These are phyloP conservation scores for Phytophthora idaei DNA, from an alignment of 352 stramenopile species.

Conservation along the genomic window DNA sequence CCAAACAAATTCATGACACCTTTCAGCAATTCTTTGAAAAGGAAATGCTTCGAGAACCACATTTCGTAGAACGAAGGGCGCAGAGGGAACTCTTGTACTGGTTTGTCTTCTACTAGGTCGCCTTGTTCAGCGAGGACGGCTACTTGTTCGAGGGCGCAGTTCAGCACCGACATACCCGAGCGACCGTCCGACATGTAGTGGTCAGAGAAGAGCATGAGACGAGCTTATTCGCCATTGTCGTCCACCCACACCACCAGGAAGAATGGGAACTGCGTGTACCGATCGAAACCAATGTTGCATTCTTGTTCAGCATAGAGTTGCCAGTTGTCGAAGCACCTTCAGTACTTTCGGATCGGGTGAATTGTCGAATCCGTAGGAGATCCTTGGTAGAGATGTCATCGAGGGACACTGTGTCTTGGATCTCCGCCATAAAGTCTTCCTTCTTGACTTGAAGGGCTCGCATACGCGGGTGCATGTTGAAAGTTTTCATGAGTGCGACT, in stretches of 20 bases:
- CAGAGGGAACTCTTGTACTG: conserved; percentile 20
- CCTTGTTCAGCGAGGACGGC: neutral
- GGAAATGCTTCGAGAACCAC: conserved; percentile 19
- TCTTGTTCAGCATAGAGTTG: conserved; percentile 28
- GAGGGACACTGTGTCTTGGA: conserved; percentile 28
- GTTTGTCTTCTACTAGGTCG: neutral
- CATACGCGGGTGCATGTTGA: conserved; percentile 53
- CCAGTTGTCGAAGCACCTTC: conserved; percentile 17
- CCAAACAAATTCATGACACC: conserved; percentile 13
- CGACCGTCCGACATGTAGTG: conserved; percentile 48
- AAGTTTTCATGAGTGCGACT: conserved; percentile 33
- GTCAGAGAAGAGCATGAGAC: conserved; percentile 51
- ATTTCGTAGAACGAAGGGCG: conserved; percentile 36
- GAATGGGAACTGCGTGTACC: conserved; percentile 42
- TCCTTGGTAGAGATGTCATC: conserved; percentile 19
- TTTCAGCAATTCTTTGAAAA: conserved; percentile 31
- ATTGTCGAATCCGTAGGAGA: conserved; percentile 21
- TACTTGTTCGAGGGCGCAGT: conserved; percentile 42
- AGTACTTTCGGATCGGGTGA: neutral
- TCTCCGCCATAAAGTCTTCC: conserved; percentile 31
- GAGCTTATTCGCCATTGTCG: conserved; percentile 8
- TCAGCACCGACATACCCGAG: conserved; percentile 35
- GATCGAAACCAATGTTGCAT: conserved; percentile 42
- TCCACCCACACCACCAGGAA: conserved; percentile 38
- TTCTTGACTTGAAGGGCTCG: conserved; percentile 30